A percentile compares a stretch with the other conserved stretches of the same genome.
These are phyloP conservation scores for Carallia pectinifolia DNA, from an alignment of 345 rosid genomes.

Conservation along the genomic window DNA sequence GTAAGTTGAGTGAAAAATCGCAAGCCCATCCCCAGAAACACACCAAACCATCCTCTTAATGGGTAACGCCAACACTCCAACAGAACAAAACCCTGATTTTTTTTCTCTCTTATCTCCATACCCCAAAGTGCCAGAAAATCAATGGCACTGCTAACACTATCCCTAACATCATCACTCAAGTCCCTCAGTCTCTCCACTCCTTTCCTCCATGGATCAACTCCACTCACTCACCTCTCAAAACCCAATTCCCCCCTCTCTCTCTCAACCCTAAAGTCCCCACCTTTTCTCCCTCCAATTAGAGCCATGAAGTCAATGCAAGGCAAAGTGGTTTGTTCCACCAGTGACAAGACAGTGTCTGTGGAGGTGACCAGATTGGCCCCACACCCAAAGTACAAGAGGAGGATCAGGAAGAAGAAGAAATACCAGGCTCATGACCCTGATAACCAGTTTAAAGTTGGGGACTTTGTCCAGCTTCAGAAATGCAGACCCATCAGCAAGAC, in stretches of 20 bases:
- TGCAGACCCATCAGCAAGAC: slow-evolving; percentile 88
- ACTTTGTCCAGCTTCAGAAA: slow-evolving; percentile 63
- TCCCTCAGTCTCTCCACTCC: slow-evolving; percentile 43
- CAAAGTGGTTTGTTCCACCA: slow-evolving; percentile 74
- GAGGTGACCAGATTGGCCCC: slow-evolving; percentile 72
- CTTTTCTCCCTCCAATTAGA: slow-evolving; percentile 46
- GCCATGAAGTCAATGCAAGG: slow-evolving; percentile 80
- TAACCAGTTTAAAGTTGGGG: slow-evolving; percentile 75
- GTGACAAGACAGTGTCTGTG: slow-evolving; percentile 83
- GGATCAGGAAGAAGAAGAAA: slow-evolving; percentile 88
- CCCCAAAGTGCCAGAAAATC: not conserved
- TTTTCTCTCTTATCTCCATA: slow-evolving; percentile 1
- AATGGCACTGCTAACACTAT: slow-evolving; percentile 10
- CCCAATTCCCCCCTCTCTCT: slow-evolving; percentile 31
- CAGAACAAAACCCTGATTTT: not conserved
- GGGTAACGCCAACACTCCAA: not conserved
- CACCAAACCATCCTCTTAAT: not conserved
- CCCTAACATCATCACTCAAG: slow-evolving; percentile 39
- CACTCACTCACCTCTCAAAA: slow-evolving; percentile 44
- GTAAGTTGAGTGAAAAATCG: too few relatives aligned
- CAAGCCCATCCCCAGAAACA: too few relatives aligned
- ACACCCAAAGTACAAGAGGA: slow-evolving; percentile 85
- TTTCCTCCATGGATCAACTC: slow-evolving; percentile 55
- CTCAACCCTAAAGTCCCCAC: slow-evolving; percentile 6
- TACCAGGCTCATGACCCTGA: slow-evolving; percentile 92